phyloP scores from a whole-genome alignment of 2,329 filamentous ascomycete genomes.

The Diaporthe humulicola region DNA sequence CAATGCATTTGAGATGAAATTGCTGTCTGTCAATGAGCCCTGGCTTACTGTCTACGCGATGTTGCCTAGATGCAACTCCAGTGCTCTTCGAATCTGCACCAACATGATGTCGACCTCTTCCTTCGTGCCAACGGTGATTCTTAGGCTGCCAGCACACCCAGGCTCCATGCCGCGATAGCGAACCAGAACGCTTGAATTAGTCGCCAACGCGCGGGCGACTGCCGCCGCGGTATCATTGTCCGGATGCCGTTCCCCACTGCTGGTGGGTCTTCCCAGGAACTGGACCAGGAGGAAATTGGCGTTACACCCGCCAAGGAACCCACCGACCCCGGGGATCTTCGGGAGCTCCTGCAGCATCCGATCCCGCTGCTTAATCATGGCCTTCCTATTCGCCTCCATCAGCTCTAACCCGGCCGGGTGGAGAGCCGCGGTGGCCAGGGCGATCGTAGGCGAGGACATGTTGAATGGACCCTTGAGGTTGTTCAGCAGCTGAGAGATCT shows the following conservation, averaged over 20 bases:
- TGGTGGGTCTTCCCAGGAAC: background rate
- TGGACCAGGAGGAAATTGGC: background rate
- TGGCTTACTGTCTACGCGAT: background rate
- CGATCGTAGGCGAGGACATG: background rate
- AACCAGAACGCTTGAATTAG: background rate
- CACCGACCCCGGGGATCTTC: background rate
- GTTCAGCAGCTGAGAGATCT: background rate
- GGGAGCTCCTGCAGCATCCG: background rate
- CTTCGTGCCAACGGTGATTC: background rate
- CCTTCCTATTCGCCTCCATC: background rate
- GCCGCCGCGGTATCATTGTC: background rate
- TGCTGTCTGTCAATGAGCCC: background rate
- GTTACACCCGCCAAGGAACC: background rate
- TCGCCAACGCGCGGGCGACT: background rate
- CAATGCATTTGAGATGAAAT: background rate
- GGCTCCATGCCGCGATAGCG: background rate
- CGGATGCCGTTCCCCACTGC: background rate
- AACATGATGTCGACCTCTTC: background rate
- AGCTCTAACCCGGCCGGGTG: background rate
- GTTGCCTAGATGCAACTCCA: background rate
- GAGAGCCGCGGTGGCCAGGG: background rate
- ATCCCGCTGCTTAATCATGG: background rate
- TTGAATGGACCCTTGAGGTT: background rate
- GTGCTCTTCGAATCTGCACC: background rate
- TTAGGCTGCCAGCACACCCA: background rate